A percentile compares a stretch with the other conserved stretches of the same genome.
These are phyloP conservation scores for Xylaria sp. DNA, from an alignment of 495 filamentous ascomycete species.

Conservation along the genomic window DNA sequence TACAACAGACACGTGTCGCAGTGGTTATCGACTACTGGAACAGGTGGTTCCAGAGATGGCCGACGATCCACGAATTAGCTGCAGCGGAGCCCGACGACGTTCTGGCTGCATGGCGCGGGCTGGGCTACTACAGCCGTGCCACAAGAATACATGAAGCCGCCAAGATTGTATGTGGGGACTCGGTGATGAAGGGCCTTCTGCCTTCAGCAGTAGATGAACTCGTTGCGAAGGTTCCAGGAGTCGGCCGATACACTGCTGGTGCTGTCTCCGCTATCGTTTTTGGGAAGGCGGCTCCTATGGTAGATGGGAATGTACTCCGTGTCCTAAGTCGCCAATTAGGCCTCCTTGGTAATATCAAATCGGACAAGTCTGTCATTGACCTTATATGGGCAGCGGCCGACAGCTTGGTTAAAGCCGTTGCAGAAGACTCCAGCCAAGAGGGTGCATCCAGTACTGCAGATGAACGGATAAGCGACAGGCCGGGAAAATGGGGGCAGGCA, in stretches of 20 bases:
- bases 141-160: conserved; percentile 50
- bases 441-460: not conserved
- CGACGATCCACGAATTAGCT: conserved; percentile 48
- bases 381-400: conserved; percentile 52
- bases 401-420: conserved; percentile 46
- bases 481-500: conserved; percentile 55
- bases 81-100: conserved; percentile 47
- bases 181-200: conserved; percentile 38
- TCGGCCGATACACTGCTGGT: conserved; percentile 56
- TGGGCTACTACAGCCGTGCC: conserved; percentile 56
- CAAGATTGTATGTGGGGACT: conserved; percentile 40
- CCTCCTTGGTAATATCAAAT: conserved; percentile 49
- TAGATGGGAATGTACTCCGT: conserved; percentile 57
- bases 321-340: conserved; percentile 54
- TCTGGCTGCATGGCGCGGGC: conserved; percentile 47
- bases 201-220: conserved; percentile 42
- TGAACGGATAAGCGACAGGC: conserved; percentile 40
- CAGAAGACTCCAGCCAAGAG: conserved; percentile 33
- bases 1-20: conserved; percentile 59
- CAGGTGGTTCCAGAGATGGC: conserved; percentile 54
- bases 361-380: conserved; percentile 46
- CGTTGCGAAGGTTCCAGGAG: conserved; percentile 46
- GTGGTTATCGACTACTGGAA: conserved; percentile 53
- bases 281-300: conserved; percentile 51
- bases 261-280: conserved; percentile 57